Evolutionary conservation across 23 red algal species (phyloP).

Genomic region (Gracilaria vermiculophylla): DNA sequence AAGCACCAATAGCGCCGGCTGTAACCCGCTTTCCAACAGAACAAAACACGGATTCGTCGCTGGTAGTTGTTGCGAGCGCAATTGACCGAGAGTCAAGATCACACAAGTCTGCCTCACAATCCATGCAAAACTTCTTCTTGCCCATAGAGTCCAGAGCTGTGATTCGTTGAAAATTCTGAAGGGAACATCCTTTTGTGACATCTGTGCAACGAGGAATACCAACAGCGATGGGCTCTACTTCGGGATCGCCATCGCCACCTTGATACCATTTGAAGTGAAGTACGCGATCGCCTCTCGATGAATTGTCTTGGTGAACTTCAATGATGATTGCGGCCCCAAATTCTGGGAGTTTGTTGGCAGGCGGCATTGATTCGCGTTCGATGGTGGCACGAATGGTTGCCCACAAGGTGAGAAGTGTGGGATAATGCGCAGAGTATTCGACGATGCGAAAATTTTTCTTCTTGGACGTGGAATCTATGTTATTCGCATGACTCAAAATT

Average conservation of each 20-base stretch:
- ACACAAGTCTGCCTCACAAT: constrained; percentile 10
- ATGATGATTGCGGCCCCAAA: constrained; percentile 73
- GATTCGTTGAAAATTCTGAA: neutral
- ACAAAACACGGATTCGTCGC: neutral
- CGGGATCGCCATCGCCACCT: constrained; percentile 3
- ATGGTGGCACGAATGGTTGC: constrained; percentile 9
- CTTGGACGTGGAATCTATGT: neutral
- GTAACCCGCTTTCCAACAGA: constrained; percentile 2
- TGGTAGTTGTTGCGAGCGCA: neutral
- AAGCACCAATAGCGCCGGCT: constrained; percentile 8
- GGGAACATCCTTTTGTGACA: neutral
- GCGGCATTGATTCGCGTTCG: neutral
- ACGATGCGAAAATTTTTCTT: constrained; percentile 22
- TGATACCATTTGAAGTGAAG: constrained; percentile 51
- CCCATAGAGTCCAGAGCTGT: constrained; percentile 8
- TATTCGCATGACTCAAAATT: neutral
- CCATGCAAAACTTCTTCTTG: constrained; percentile 1
- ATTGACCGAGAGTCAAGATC: neutral
- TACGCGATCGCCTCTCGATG: neutral
- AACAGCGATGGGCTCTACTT: neutral
- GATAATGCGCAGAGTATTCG: constrained; percentile 77
- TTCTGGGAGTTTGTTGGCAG: constrained; percentile 38
- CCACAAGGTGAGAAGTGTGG: constrained; percentile 52
- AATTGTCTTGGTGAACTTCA: constrained; percentile 38
- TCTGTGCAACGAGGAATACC: neutral